These are phyloP conservation scores for Pelargonium exstipulatum DNA, from an alignment of 441 rosid species.

Conservation along the genomic window DNA sequence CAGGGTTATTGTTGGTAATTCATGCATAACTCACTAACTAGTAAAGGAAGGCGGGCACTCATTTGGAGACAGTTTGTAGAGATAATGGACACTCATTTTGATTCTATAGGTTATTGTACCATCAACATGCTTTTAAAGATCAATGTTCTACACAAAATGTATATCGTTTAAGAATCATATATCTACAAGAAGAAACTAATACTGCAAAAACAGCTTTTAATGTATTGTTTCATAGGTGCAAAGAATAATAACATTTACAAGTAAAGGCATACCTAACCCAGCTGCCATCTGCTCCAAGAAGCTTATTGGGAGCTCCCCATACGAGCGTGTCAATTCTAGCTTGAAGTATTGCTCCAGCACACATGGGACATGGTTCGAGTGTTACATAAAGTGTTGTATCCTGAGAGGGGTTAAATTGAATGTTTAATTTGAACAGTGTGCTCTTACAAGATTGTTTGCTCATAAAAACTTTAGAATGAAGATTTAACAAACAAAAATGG, in stretches of 20 bases:
- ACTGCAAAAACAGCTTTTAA: neutral
- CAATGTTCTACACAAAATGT: neutral
- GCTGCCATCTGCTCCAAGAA: slow-evolving; percentile 98
- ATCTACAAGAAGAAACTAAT: neutral
- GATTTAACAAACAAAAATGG: no score
- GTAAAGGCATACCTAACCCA: slow-evolving; percentile 62
- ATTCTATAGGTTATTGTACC: neutral
- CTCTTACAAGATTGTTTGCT: neutral
- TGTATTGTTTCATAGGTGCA: neutral
- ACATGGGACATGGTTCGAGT: slow-evolving; percentile 96
- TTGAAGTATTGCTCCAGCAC: slow-evolving; percentile 99
- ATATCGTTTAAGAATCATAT: neutral
- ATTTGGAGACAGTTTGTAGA: no score
- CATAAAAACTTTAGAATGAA: no score
- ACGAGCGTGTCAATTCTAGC: slow-evolving; percentile 79
- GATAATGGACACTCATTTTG: neutral
- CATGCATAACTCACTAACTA: no score
- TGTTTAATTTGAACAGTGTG: neutral
- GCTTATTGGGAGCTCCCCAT: slow-evolving; percentile 99
- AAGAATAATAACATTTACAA: slow-evolving; percentile 1
- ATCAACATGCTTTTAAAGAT: neutral
- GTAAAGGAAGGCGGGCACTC: no score
- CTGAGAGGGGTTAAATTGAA: slow-evolving; percentile 31
- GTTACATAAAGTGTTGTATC: slow-evolving; percentile 86
- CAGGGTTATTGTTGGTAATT: no score